Conservation (phyloP, 2,329 filamentous ascomycete genomes). For the Colletotrichum orchidophilum region DNA sequence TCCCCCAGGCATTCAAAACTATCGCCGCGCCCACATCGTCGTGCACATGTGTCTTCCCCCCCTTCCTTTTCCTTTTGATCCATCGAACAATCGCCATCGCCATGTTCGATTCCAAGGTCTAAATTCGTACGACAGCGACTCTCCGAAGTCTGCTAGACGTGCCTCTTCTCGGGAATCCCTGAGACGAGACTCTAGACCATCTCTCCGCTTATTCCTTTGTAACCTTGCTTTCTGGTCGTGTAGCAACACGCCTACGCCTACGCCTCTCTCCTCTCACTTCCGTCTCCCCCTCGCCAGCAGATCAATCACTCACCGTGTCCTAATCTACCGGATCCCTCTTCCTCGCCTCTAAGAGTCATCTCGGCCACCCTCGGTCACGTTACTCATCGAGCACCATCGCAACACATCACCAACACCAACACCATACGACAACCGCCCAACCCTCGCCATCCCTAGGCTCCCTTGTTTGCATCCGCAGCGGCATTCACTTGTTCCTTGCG, state of each 20-base stretch:
- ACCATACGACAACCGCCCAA: constrained; percentile 14
- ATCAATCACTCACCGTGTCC: constrained; percentile 32
- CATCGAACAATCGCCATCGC: constrained; percentile 61
- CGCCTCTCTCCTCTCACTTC: constrained; percentile 31
- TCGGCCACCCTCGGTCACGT: constrained; percentile 30
- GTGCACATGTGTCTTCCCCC: constrained; percentile 41
- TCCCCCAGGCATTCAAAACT: constrained; percentile 45
- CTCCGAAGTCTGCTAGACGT: constrained; percentile 61
- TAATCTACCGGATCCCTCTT: constrained; percentile 32
- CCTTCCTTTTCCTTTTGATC: constrained; percentile 46
- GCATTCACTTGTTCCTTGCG: constrained; percentile 63
- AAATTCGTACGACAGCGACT: constrained; percentile 60
- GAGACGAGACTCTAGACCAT: constrained; percentile 41
- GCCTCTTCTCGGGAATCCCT: constrained; percentile 30
- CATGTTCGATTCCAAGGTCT: constrained; percentile 65
- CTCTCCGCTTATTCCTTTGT: constrained; percentile 47
- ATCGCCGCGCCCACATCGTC: constrained; percentile 41
- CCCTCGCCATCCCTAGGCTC: constrained; percentile 35
- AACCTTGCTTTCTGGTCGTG: constrained; percentile 30
- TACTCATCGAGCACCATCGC: constrained; percentile 28
- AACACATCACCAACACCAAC: constrained; percentile 16
- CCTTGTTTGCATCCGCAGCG: constrained; percentile 47
- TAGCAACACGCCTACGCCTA: constrained; percentile 19
- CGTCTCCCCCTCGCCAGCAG: constrained; percentile 28
- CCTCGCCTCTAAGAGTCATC: constrained; percentile 32